Base-by-base conservation (phyloP, 2,329 filamentous ascomycete species). In the Lachnellula occidentalis region DNA sequence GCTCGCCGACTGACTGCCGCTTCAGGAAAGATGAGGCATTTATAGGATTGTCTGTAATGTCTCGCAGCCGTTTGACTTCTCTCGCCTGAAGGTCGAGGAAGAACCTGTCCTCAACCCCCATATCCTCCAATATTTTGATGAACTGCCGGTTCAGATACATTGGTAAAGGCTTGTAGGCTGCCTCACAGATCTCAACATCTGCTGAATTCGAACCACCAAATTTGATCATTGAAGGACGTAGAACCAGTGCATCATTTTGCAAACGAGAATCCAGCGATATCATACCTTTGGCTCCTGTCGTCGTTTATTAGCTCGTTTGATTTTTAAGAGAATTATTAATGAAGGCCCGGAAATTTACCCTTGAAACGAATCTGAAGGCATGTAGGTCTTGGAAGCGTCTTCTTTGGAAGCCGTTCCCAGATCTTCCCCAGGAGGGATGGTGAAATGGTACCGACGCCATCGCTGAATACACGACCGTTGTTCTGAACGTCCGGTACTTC, bases 111-210 rank as follows among this genome's bases (percentile, higher is more conserved):
- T 75, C 66, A 0, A 87, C 82, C 0, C 79, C 78, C 68, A 92
- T 83, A 60, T 95, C 90, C 65, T 95, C 90, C 1, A 95, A 69
- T 5, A 95, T 90, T 67, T 95, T 95, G 71, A 95, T 90, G 57
- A 92, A 76, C 60, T 89, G 88, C 1, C 87, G 83, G 64, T 95
- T 95, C 1, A 95, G 77, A 17, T 84, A 81, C 61, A 92, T 76
- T 0, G 80, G 80, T 6, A 92, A 76, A 0, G 88, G 85, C 49
- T 78, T 82, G 37, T 81, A 82, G 0, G 83, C 84, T 42, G 82
- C 78, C 46, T 86, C 87, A 64, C 87, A 92, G 45, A 91, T 88
- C 56, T 87, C 88, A 1, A 92, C 74, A 49, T 86, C 78, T 4
- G 67, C 67, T 2, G 67, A 72, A 39, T 80, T 76, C 0, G 72